Conservation (phyloP, 768 basidiomycete species). For the Mycena capillaripes region DNA sequence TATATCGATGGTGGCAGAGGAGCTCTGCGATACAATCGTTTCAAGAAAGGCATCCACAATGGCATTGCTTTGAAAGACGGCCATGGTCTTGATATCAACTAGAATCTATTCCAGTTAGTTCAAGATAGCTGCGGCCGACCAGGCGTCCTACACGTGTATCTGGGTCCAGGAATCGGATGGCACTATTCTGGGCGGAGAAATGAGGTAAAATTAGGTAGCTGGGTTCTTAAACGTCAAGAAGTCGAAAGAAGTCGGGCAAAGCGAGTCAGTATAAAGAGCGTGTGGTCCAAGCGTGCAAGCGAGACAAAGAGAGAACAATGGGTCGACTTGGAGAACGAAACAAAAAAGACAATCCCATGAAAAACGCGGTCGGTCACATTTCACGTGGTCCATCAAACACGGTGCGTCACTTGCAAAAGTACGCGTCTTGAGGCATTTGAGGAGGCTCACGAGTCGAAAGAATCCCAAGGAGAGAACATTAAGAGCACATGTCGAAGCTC, state of each 20-base stretch:
- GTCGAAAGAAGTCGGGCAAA: neutral
- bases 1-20: neutral
- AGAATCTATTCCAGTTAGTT: neutral
- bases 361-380: neutral
- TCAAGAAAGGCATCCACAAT: neutral
- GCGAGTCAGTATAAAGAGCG: neutral
- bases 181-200: neutral
- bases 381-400: neutral
- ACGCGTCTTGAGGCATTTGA: no score
- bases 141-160: constrained; percentile 13
- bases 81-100: neutral
- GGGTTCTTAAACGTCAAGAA: neutral
- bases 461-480: no score
- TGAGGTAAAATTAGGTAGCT: neutral
- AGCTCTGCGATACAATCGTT: neutral
- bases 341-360: neutral
- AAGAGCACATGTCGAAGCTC: no score
- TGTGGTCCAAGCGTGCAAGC: neutral
- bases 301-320: neutral
- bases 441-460: no score
- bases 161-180: neutral
- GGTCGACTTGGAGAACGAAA: neutral
- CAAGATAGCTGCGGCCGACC: neutral
- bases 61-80: neutral
- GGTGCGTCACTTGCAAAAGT: no score